Conservation (phyloP, 768 basidiomycete genomes). For the Hygrocybe punicea region DNA sequence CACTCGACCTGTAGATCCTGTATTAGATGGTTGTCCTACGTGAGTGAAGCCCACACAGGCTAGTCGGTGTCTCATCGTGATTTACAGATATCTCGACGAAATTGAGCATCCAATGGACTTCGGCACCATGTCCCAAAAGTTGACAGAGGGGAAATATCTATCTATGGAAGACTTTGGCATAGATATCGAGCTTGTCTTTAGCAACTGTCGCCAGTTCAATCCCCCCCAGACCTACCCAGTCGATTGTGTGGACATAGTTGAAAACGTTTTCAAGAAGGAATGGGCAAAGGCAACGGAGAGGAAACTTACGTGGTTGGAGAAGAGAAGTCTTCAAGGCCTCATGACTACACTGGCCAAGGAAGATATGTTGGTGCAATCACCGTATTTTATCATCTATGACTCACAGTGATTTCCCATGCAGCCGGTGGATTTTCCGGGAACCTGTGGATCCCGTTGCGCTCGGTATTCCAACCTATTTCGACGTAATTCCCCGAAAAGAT, state of each 20-base stretch:
- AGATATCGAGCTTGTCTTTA: conserved; percentile 80
- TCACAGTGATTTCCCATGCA: conserved; percentile 28
- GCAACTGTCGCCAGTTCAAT: conserved; percentile 92
- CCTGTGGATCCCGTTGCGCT: conserved; percentile 86
- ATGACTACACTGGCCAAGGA: conserved; percentile 70
- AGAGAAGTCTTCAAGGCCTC: conserved; percentile 68
- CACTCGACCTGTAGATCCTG: conserved; percentile 77
- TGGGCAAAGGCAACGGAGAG: conserved; percentile 76
- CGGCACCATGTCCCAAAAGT: conserved; percentile 68
- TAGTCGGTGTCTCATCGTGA: background rate
- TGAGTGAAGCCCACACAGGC: conserved; percentile 39
- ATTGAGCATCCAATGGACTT: conserved; percentile 94
- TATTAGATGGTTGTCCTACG: conserved; percentile 86
- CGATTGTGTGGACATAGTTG: conserved; percentile 67
- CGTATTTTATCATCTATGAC: background rate
- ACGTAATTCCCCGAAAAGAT: conserved; percentile 79
- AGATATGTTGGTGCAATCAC: conserved; percentile 48
- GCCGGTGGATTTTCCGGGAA: conserved; percentile 74
- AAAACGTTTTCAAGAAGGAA: conserved; percentile 76
- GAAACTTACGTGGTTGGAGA: conserved; percentile 75
- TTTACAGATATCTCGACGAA: conserved; percentile 80
- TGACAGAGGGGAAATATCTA: conserved; percentile 63
- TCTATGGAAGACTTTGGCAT: conserved; percentile 79
- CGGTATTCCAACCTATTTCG: conserved; percentile 83
- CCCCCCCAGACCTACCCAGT: conserved; percentile 73